Base-by-base conservation (phyloP, 257 asterid species). In the Rehmannia glutinosa region DNA sequence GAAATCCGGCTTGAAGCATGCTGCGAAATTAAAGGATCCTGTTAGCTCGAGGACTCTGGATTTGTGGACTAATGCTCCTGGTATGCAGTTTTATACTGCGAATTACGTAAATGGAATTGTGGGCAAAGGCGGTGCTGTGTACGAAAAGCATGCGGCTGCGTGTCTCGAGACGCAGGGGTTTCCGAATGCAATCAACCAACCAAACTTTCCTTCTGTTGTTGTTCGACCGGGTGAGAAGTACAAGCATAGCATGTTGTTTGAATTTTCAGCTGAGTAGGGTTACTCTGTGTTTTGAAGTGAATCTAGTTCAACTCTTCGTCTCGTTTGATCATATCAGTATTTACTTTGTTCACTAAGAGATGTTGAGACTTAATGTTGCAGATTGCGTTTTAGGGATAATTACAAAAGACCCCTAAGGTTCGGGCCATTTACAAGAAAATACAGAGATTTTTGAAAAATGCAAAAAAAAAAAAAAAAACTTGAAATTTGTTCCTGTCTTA, bases 141-240 rank as follows among this genome's bases (percentile, higher is more conserved):
- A 94, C 30, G 85, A 69, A 10, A 94, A 94, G 76, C 99, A 91
- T 7, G 69, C 87, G 24, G 99, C 87, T 4, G 84, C 73, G 2
- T 91, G 98, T 71, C 75, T 94, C 27, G 99, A 94, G 90, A 91
- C 99, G 2, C 99, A 94, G 71, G 98, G 98, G 11, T 91, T 88
- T 62, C 99, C 98, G 0, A 94, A 91, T 75, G 98, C 98, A 7
- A 64, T 94, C 58, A 94, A 94, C 76, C 81, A 83, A 62, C 75
- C 92, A 0, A 86, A 81, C 49, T 94, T 94, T 43, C 98, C 99
- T 1, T 80, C 86, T 0, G 79, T 89, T n/a, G 79, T 91, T 6
- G 89, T 94, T 70, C 86, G 76, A n/a, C 95, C 97, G 3, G 94
- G 94, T 10, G 97, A 76, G 81, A 85, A 79, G 82, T 85, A 94